Evolutionary conservation across 495 filamentous ascomycete species (phyloP).

Genomic region (Hypoxylon crocopeplum): DNA sequence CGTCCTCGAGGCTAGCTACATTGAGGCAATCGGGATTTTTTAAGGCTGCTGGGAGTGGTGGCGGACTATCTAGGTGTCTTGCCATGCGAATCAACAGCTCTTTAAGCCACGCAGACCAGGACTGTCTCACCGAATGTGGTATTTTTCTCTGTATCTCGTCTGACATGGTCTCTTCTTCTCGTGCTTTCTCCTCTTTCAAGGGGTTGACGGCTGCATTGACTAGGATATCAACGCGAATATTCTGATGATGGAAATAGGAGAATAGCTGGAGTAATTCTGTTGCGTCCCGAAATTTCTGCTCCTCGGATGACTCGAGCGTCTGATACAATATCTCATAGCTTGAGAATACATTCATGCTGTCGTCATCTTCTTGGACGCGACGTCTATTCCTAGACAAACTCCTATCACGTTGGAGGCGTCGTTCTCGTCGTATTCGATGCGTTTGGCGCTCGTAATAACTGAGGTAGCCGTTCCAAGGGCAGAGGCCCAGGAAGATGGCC

Average conservation of each 20-base stretch:
- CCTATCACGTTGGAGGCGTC: slow-evolving; percentile 26
- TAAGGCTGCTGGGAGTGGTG: slow-evolving; percentile 10
- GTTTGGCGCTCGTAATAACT: slow-evolving; percentile 36
- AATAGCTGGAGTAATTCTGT: slow-evolving; percentile 50
- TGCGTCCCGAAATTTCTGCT: slow-evolving; percentile 41
- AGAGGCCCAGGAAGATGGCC: slow-evolving; percentile 37
- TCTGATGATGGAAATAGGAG: slow-evolving; percentile 45
- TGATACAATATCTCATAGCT: slow-evolving; percentile 44
- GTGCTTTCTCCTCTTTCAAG: slow-evolving; percentile 5
- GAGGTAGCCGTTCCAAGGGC: slow-evolving; percentile 38
- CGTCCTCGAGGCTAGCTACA: background rate
- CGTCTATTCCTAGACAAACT: background rate
- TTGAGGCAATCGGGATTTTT: slow-evolving; percentile 12
- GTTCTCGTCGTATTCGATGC: slow-evolving; percentile 35
- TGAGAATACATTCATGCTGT: slow-evolving; percentile 42
- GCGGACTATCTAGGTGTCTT: slow-evolving; percentile 1
- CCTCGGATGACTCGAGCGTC: slow-evolving; percentile 28
- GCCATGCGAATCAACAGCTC: background rate
- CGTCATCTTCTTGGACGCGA: slow-evolving; percentile 22
- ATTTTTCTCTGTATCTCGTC: background rate
- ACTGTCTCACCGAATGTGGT: background rate
- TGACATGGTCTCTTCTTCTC: background rate
- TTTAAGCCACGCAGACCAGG: slow-evolving; percentile 2
- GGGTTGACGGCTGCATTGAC: slow-evolving; percentile 30
- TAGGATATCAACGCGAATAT: slow-evolving; percentile 45